Evolutionary conservation across 2,329 filamentous ascomycete genomes (phyloP), one percentile per base, ranked within the genome.

Genomic region (Phaeoacremonium minimum): DNA sequence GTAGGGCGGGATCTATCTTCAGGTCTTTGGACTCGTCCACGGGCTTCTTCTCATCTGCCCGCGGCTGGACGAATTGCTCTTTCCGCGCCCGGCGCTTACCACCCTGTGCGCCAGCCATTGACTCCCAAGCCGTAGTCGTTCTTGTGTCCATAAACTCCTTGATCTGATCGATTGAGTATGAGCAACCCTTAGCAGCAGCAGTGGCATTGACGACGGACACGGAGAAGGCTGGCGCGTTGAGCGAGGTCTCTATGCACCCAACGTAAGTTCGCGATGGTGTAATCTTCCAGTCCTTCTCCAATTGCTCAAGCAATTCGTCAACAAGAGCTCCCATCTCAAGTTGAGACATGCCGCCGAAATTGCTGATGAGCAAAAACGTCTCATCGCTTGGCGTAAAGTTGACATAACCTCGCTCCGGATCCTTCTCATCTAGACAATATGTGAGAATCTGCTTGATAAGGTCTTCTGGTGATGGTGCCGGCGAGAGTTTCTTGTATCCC

Each of bases 191-290:
- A 0, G 71, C 64, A 0, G 69, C 65, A 1, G 64, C 66, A 0
- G 70, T 69, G 28, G 80, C 52, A 53, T 81, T 85, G 49, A 85
- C 61, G 33, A 87, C 48, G 4, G 80, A 83, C 6, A 87, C 70
- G 12, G 78, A 83, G 51, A 87, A 87, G 0, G 81, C 83, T 0
- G 82, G 73, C 0, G 80, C 83, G 45, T 87, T 86, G 48, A 87
- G 69, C 13, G 80, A 85, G 0, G 83, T 86, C 70, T 86, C 84
- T 38, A 82, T 72, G 18, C 76, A 80, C 2, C 83, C 83, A 1
- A 71, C 63, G 35, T 76, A 68, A 35, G 84, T 70, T 18, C 83
- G 67, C 4, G 67, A 66, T 0, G 74, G 73, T 32, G 60, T 55
- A 5, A 76, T 63, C 6, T 61, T 58, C 69, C 72, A 78, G 41